Percentiles rank a stretch among this genome's conserved stretches.
Conservation (phyloP, 345 rosid species). For the thale cress (Arabidopsis thaliana) region TAIR10.1 NC_003070.9:24246501-24247000, state of each 20-base stretch:
- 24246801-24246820: conserved; percentile 74
- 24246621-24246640: conserved; percentile 89
- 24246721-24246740: neutral
- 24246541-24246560: conserved; percentile 17
- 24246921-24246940: neutral
- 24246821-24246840: conserved; percentile 75
- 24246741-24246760: conserved; percentile 19
- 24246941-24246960: neutral
- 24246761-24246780: conserved; percentile 57
- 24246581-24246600: conserved; percentile 78
- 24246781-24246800: conserved; percentile 83
- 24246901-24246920: neutral
- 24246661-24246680: conserved; percentile 85
- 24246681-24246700: conserved; percentile 12
- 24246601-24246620: conserved; percentile 95
- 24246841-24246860: conserved; percentile 77
- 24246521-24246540: neutral
- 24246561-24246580: conserved; percentile 70
- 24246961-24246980: conserved; percentile 21
- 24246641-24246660: conserved; percentile 90
- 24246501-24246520: neutral
- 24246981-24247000: conserved; percentile 55
- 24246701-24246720: neutral
- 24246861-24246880: conserved; percentile 64
- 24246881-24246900: conserved; percentile 9